Conservation (phyloP, 129 eudicot genomes). For the Flaveria brownii region DNA sequence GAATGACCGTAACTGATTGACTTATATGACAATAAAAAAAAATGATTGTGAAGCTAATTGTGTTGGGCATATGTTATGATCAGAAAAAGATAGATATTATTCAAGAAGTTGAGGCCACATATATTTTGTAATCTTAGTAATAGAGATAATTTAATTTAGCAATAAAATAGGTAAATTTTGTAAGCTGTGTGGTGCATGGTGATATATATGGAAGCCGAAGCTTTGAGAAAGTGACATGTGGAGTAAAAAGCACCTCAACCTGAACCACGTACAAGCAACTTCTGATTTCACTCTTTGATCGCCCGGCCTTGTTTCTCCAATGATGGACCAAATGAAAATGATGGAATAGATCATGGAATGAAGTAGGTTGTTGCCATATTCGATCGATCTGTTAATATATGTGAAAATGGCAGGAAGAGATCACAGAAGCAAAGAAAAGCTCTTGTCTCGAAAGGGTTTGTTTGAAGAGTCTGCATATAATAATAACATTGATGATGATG, state of each 20-base stretch:
- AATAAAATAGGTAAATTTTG: not conserved
- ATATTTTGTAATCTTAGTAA: too few species aligned
- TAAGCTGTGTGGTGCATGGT: too few species aligned
- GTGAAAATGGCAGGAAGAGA: not conserved
- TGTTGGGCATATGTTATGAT: too few species aligned
- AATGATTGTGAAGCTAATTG: too few species aligned
- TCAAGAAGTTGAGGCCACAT: too few species aligned
- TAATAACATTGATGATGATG: not conserved
- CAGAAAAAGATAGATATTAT: too few species aligned
- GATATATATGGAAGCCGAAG: not conserved
- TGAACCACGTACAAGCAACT: not conserved
- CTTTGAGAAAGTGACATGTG: not conserved
- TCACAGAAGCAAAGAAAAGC: constrained; percentile 11
- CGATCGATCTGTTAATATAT: too few species aligned
- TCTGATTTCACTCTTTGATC: not conserved
- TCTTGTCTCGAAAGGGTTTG: constrained; percentile 18
- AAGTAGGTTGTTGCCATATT: too few species aligned
- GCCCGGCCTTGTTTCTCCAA: not conserved
- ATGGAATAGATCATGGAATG: not conserved
- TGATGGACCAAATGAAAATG: not conserved
- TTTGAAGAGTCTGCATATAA: constrained; percentile 3
- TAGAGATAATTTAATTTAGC: too few species aligned
- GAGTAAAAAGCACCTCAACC: not conserved
- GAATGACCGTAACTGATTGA: too few species aligned
- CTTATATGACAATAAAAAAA: too few species aligned